Evolutionary conservation across 1,139 yeast genomes (phyloP), one percentile per base, ranked within the genome.

Genomic region (Blastobotrys arbuscula): DNA sequence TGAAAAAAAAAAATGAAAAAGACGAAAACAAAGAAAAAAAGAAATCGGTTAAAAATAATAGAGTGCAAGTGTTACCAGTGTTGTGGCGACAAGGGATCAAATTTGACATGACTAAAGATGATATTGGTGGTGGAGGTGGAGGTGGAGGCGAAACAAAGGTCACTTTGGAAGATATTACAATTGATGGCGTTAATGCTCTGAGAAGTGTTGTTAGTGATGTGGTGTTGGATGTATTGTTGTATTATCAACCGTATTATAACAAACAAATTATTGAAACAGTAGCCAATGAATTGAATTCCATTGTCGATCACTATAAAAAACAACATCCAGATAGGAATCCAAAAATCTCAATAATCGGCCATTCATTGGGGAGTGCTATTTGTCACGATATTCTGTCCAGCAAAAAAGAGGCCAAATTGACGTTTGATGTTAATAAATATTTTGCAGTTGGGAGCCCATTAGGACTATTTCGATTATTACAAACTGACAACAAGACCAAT

Each of bases 371-470:
- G 0, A 84, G 95, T 7, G 85, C 89, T 0, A 84, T 89, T 40
- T 74, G 82, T 1, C 80, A 85, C 62, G 96, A 89, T 63, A 73
- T 89, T 30, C 63, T 87, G 26, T 30, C 59, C 20, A 21, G 7
- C 42, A 44, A 7, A 13, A 55, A 60, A 2, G 55, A 57, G 42
- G 62, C 64, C n/a, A 18, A 35, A 20, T 70, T 89, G 21, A 75
- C 76, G 35, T 89, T 89, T 61, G 76, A 78, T 1, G 89, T 85
- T 9, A 82, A 81, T 13, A 82, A 82, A 55, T 76, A 82, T 54
- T 87, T 87, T 62, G 79, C 87, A 28, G 73, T 86, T 39, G 97
- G 97, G 0, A 86, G 95, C 1, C 97, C 97, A 0, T 77, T 84
- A 30, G 96, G 96, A 1, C 79, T 87, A 41, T 84, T 89, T 67